A percentile compares a stretch with the other conserved stretches of the same genome.
phyloP scores from a whole-genome alignment of 139 green algal species.

The Chlamydomonas sphaeroides region DNA sequence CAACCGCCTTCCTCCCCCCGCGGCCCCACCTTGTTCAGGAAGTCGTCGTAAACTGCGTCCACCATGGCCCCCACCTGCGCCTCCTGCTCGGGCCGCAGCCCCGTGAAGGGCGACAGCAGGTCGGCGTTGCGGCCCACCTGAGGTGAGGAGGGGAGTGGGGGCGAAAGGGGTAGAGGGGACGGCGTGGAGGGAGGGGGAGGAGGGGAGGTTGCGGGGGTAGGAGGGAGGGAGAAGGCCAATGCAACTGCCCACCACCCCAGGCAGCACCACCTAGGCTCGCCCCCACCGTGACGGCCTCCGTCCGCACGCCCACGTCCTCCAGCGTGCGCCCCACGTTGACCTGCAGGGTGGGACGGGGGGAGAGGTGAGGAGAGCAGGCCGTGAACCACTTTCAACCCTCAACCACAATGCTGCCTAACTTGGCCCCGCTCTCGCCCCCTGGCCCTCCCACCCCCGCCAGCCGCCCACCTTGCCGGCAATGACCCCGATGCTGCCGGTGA shows the following conservation, averaged over 20 bases:
- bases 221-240: background rate
- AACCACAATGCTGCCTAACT: too few species aligned
- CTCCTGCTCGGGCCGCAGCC: slow-evolving; percentile 38
- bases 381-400: too few species aligned
- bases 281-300: slow-evolving; percentile 38
- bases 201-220: background rate
- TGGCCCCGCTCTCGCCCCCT: too few species aligned
- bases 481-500: slow-evolving; percentile 95
- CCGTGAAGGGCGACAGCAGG: slow-evolving; percentile 44
- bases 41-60: slow-evolving; percentile 81
- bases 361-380: too few species aligned
- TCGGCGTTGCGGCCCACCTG: slow-evolving; percentile 57
- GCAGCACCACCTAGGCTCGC: too few species aligned
- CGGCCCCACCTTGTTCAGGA: slow-evolving; percentile 69
- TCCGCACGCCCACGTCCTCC: slow-evolving; percentile 43
- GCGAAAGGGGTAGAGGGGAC: background rate
- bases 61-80: slow-evolving; percentile 40
- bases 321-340: slow-evolving; percentile 26
- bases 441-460: too few species aligned
- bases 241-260: background rate
- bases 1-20: too few species aligned
- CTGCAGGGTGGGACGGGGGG: too few species aligned
- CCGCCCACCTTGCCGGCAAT: slow-evolving; percentile 49
- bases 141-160: too few species aligned
- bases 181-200: background rate